Evolutionary conservation across 345 rosid genomes (phyloP).

Genomic region (Brassica napus): Da-Ae NC_063442.1:30953501-30954000

Average conservation of each 20-base stretch:
- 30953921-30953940: constrained; percentile 49
- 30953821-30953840: constrained; percentile 66
- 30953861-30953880: constrained; percentile 78
- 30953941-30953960: constrained; percentile 54
- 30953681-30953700: constrained; percentile 84
- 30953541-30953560: constrained; percentile 67
- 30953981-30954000: constrained; percentile 46
- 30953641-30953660: constrained; percentile 95
- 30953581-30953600: constrained; percentile 75
- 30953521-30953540: constrained; percentile 82
- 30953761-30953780: not conserved
- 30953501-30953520: constrained; percentile 40
- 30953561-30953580: constrained; percentile 61
- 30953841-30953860: constrained; percentile 81
- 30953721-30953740: not conserved
- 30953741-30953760: constrained; percentile 3
- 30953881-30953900: constrained; percentile 79
- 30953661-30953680: constrained; percentile 89
- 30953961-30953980: constrained; percentile 48
- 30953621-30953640: constrained; percentile 78
- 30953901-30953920: constrained; percentile 70
- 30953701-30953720: constrained; percentile 1
- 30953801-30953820: constrained; percentile 73
- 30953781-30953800: constrained; percentile 53
- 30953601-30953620: constrained; percentile 74